Percentiles rank a stretch among this genome's conserved stretches.
Evolutionary conservation across 805 yeast genomes (phyloP).

Genomic region (Cephaloascus albidus): DNA sequence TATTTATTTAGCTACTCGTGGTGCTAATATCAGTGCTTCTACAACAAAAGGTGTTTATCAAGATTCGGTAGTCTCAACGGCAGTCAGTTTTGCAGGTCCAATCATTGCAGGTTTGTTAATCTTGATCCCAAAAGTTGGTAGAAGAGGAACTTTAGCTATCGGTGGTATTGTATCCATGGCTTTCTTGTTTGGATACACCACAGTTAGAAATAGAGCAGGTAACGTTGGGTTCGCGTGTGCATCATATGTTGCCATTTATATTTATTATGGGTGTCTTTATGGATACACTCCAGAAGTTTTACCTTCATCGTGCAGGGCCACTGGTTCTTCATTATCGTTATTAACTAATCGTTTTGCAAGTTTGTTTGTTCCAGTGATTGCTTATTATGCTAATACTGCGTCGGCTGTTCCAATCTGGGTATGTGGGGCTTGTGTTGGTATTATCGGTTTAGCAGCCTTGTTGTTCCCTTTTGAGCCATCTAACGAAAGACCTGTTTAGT

Average conservation of each 20-base stretch:
- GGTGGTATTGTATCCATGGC: slow-evolving; percentile 26
- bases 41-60: slow-evolving; percentile 31
- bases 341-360: slow-evolving; percentile 44
- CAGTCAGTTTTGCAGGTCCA: slow-evolving; percentile 44
- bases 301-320: slow-evolving; percentile 42
- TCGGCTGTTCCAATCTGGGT: slow-evolving; percentile 54
- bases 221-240: slow-evolving; percentile 42
- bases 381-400: slow-evolving; percentile 40
- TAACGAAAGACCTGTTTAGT: slow-evolving; percentile 22
- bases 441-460: slow-evolving; percentile 32
- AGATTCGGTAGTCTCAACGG: slow-evolving; percentile 37
- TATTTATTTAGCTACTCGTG: slow-evolving; percentile 38
- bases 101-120: slow-evolving; percentile 34
- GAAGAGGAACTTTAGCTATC: slow-evolving; percentile 21
- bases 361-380: slow-evolving; percentile 48
- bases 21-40: slow-evolving; percentile 33
- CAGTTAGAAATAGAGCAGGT: slow-evolving; percentile 26
- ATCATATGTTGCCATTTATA: slow-evolving; percentile 36
- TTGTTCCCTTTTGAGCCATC: slow-evolving; percentile 44
- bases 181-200: slow-evolving; percentile 28
- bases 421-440: slow-evolving; percentile 45
- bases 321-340: slow-evolving; percentile 55
- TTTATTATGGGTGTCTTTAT: slow-evolving; percentile 50
- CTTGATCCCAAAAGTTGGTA: slow-evolving; percentile 21
- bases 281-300: slow-evolving; percentile 63